A percentile compares a stretch with the other conserved stretches of the same genome.
phyloP scores from a whole-genome alignment of 257 asterid species.

The Cruciata laevipes region DNA sequence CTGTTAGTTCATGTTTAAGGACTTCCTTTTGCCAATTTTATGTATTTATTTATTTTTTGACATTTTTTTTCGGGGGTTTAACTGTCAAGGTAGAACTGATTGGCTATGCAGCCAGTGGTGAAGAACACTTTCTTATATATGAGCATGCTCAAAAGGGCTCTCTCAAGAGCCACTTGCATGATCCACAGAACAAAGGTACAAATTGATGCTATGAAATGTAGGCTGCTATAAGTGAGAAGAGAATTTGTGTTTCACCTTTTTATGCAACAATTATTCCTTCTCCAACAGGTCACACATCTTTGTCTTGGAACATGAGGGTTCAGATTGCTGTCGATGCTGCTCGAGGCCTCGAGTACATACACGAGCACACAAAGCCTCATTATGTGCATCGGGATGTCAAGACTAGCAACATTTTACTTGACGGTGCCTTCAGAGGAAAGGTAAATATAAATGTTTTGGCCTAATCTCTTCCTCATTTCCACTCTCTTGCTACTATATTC shows the following conservation, averaged over 20 bases:
- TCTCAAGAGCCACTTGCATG: conserved; percentile 79
- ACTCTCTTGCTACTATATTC: conserved; percentile 9
- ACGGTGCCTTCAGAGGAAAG: conserved; percentile 84
- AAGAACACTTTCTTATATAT: conserved; percentile 78
- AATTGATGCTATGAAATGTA: background rate
- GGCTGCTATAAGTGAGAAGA: background rate
- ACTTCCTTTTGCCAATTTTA: background rate
- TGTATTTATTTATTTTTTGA: conserved; percentile 23
- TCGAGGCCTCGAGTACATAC: conserved; percentile 92
- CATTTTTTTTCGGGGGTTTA: conserved; percentile 21
- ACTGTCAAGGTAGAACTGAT: conserved; percentile 87
- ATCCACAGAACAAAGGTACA: conserved; percentile 77
- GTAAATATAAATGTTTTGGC: conserved; percentile 24
- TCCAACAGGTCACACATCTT: conserved; percentile 64
- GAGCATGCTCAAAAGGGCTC: conserved; percentile 95
- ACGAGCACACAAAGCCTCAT: conserved; percentile 95
- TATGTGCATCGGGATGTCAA: conserved; percentile 95
- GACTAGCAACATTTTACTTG: conserved; percentile 86
- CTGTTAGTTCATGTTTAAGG: conserved; percentile 5
- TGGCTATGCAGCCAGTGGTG: conserved; percentile 75
- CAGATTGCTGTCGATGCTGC: conserved; percentile 99
- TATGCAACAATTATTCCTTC: conserved; percentile 6
- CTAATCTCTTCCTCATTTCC: conserved; percentile 9
- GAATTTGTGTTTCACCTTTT: background rate
- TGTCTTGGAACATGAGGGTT: conserved; percentile 89